Base-by-base conservation (phyloP, 768 basidiomycete genomes). In the Lentinula edodes region DNA sequence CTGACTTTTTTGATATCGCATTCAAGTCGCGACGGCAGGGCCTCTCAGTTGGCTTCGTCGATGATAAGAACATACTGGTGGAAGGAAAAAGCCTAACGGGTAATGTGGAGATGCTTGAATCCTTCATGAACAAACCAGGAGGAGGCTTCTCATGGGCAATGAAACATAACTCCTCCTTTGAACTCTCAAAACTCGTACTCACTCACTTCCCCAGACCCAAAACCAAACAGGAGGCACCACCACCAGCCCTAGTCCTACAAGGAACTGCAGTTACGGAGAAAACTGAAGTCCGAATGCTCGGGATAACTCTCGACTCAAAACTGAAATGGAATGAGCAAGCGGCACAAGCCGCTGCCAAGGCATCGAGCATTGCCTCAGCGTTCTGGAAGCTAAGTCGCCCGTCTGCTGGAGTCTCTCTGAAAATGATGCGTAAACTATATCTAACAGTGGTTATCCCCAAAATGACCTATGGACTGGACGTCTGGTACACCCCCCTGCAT, bases 1-100 rank as follows among this genome's bases (percentile, higher is more conserved):
- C 68, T 23, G 64, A 64, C 52, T 56, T 70, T 2, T 38, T 74
- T 1, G 67, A 70, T 1, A 57, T 57, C 7, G 52, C 65, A 0
- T 35, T 63, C 2, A 60, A 53, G 12, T 34, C 34, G 16, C 56
- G 61, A 15, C 1, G 53, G 6, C 52, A 57, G 54, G 28, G 46
- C 2, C 50, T 62, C 0, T 42, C 55, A 23, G 39, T 62, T 1
- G 70, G 61, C 5, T 68, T 64, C 52, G 64, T 70, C 2, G 69
- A 71, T 43, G 66, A 70, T 58, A 42, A 58, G 6, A 60, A 53
- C 15, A 28, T 65, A 2, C 10, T 61, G 3, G 63, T 62, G 2
- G 39, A 39, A 10, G 66, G 54, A 15, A 36, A 51, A 3, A 56
- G 8, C 32, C 60, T 67, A 28, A 28, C 13, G 6, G 63, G 62